Conservation (phyloP, 192 early-diverging fungal genomes). For the Backusella circina region DNA sequence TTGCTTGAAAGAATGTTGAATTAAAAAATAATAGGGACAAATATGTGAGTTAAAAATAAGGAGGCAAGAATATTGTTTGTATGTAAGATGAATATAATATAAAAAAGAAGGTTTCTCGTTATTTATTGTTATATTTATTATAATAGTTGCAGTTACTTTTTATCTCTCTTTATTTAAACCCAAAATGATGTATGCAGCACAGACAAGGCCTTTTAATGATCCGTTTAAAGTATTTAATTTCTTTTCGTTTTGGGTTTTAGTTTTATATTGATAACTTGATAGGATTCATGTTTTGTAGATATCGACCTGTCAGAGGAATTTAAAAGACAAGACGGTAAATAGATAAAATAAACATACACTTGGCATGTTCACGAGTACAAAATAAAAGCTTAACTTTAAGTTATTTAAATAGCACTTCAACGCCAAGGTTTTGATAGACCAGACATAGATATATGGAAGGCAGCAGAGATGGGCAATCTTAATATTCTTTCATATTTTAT, state of each 20-base stretch:
- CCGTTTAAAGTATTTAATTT: background rate
- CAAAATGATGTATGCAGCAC: conserved; percentile 1
- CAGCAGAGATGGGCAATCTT: conserved; percentile 20
- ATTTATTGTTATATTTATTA: background rate
- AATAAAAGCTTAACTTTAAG: background rate
- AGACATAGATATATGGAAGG: conserved; percentile 19
- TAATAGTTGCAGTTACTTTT: background rate
- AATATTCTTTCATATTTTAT: conserved; percentile 28
- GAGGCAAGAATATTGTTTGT: background rate
- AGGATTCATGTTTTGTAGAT: conserved; percentile 11
- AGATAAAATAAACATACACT: background rate
- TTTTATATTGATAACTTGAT: background rate
- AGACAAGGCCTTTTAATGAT: conserved; percentile 5
- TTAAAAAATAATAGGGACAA: conserved; percentile 9
- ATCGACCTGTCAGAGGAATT: background rate
- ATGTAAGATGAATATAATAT: background rate
- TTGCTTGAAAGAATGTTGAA: background rate
- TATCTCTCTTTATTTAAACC: background rate
- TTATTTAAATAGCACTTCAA: background rate
- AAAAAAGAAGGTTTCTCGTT: background rate
- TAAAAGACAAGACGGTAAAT: background rate
- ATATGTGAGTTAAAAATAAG: conserved; percentile 10
- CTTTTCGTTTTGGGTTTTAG: background rate
- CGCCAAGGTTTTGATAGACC: background rate
- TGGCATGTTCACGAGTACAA: background rate